Percentiles rank a stretch among this genome's conserved stretches.
phyloP scores from a whole-genome alignment of 2,329 filamentous ascomycete genomes.

The Cladosporium sp. region DNA sequence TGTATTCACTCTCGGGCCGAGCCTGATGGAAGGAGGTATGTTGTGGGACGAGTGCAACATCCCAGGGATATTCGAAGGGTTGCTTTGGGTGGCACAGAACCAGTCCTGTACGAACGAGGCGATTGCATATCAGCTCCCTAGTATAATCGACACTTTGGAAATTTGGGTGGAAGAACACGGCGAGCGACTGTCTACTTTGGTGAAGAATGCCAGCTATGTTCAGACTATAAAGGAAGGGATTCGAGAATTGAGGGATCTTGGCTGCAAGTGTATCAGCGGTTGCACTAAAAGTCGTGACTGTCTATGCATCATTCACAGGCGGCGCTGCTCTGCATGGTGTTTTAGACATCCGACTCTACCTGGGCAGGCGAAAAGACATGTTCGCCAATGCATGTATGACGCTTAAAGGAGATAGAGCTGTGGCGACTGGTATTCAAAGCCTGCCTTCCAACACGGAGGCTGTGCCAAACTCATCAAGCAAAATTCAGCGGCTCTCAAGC shows the following conservation, averaged over 20 bases:
- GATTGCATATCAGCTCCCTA: slow-evolving; percentile 3
- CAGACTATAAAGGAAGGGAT: not conserved
- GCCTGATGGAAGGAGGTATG: slow-evolving; percentile 11
- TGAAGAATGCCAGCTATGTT: not conserved
- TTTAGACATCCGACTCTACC: not conserved
- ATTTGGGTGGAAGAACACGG: not conserved
- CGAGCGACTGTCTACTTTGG: not conserved
- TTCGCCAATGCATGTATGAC: not conserved
- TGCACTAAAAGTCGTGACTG: not conserved
- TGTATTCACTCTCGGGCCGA: slow-evolving; percentile 5
- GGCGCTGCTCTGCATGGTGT: slow-evolving; percentile 1
- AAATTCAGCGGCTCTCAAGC: not conserved
- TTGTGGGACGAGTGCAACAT: slow-evolving; percentile 11
- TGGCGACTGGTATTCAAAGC: not conserved
- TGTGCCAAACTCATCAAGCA: not conserved
- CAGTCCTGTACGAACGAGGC: slow-evolving; percentile 6
- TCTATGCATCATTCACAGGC: not conserved
- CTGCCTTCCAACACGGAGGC: not conserved
- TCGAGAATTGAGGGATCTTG: not conserved
- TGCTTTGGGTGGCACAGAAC: slow-evolving; percentile 4
- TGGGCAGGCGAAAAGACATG: not conserved
- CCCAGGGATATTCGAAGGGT: not conserved
- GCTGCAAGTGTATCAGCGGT: not conserved
- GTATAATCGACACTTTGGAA: not conserved
- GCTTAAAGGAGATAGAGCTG: not conserved